Evolutionary conservation across 2,329 filamentous ascomycete genomes (phyloP), one percentile per base, ranked within the genome.

Genomic region (Clonostachys rhizophaga): DNA sequence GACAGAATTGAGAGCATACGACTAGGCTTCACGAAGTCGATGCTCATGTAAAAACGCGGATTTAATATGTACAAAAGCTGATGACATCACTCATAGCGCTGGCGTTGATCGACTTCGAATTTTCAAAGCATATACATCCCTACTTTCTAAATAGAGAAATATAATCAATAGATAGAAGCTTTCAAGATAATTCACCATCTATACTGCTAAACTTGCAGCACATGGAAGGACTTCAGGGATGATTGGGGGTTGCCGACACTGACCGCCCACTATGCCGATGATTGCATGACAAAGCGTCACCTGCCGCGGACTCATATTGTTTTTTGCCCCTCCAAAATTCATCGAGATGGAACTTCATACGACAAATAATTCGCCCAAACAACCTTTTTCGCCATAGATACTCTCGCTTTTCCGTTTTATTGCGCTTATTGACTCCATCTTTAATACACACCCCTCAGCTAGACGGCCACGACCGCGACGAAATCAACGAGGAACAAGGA

Each of bases 1-100:
- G 52, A 46, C 49, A 42, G 57, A 58, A 54, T 54, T 55, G 52
- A 50, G 66, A 49, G 50, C 59, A 48, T 45, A 42, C 14, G 17
- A 16, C 5, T 24, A 14, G 8, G 34, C 18, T 24, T 42, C 17
- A 35, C n/a, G 13, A 43, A 37, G 20, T 33, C 30, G 36, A 47
- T 40, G 48, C 53, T 51, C 47, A 56, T 50, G 24, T 47, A 49
- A 44, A 46, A 52, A 37, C 20, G n/a, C n/a, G 17, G 11, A 42
- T 42, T 13, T 24, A 42, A 24, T 24, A 16, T 24, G 33, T 13
- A 20, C n/a, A 18, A n/a, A n/a, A 40, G 37, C 9, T 42, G 16
- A 16, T 42, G 18, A n/a, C 33, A 42, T 14, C 16, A 30, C 14
- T 14, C 7, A 17, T 20, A 42, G 33, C 33, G 40, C n/a, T 42